Base-by-base conservation (phyloP, 345 rosid species). In the Lumnitzera littorea region DNA sequence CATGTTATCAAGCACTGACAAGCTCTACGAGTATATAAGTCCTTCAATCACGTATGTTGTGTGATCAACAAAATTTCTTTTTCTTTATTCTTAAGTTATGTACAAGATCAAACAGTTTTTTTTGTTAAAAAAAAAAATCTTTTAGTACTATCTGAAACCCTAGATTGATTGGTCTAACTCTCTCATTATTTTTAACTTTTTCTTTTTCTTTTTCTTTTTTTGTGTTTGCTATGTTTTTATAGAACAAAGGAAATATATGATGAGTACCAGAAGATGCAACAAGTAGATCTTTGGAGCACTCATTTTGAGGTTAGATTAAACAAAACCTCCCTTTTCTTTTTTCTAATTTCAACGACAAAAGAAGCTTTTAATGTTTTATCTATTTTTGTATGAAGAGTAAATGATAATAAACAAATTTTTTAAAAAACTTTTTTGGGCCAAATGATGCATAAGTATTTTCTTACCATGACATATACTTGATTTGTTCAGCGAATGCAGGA, bases 401-500 rank as follows among this genome's bases (percentile, higher is more conserved):
- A 20, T 20, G 20, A 20, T 20, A 20, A 20, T 20, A 20, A 20
- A 20, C 20, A 20, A 20, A 20, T 20, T 20, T 20, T 20, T 20
- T 20, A 20, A 20, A 20, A 20, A 20, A 20, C 20, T 20, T 20
- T 20, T 20, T 20, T 20, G 20, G 20, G 20, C 20, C 20, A 23
- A 9, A n/a, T 27, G 2, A 17, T 55, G 8, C 20, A 20, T 20
- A 20, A 20, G 20, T 20, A 20, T 20, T 20, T 20, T 23, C 31
- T 55, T 24, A 23, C 13, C n/a, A 27, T 59, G 50, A 27, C 41
- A 23, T 27, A 13, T 23, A 16, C 16, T 48, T 47, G 20, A 41
- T 61, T 48, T 51, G 27, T 67, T 57, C 75, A 84, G 90, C 80
- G 60, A 70, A 82, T 84, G 90, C 82, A 82, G 67, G 83, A 82